A percentile compares a stretch with the other conserved stretches of the same genome.
phyloP scores from a whole-genome alignment of 1,139 yeast species.

The Arxiozyma telluris region DNA sequence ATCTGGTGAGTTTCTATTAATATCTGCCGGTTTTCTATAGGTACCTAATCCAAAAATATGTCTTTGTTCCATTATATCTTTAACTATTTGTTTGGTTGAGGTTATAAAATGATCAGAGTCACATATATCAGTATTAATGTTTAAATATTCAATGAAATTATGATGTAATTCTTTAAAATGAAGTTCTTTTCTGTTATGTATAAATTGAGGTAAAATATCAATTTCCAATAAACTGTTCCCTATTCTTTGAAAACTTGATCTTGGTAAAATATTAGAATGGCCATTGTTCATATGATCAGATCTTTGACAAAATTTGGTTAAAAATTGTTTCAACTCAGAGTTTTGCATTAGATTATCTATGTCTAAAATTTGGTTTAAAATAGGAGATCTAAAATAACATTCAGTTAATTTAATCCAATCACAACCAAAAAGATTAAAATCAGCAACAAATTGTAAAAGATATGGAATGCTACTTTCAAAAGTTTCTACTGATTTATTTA shows the following conservation, averaged over 20 bases:
- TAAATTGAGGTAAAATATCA: constrained; percentile 52
- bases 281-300: background rate
- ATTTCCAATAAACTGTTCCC: constrained; percentile 60
- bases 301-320: constrained; percentile 14
- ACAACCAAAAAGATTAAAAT: constrained; percentile 78
- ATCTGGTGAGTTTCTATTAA: constrained; percentile 4
- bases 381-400: constrained; percentile 32
- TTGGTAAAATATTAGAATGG: constrained; percentile 11
- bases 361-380: constrained; percentile 26
- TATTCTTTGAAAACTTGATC: constrained; percentile 38
- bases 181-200: constrained; percentile 45
- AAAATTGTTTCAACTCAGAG: constrained; percentile 23
- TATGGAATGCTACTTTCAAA: constrained; percentile 80
- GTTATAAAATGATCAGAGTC: constrained; percentile 33
- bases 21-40: constrained; percentile 22
- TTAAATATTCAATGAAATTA: constrained; percentile 36
- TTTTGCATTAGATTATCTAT: constrained; percentile 22
- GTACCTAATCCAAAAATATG: constrained; percentile 32
- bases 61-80: constrained; percentile 54
- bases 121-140: constrained; percentile 5
- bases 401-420: constrained; percentile 49
- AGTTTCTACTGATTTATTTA: constrained; percentile 36
- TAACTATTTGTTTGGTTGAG: constrained; percentile 53
- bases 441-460: constrained; percentile 67
- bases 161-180: constrained; percentile 43